Evolutionary conservation across 2,329 filamentous ascomycete genomes (phyloP).

Genomic region (Fusarium annulatum): DNA sequence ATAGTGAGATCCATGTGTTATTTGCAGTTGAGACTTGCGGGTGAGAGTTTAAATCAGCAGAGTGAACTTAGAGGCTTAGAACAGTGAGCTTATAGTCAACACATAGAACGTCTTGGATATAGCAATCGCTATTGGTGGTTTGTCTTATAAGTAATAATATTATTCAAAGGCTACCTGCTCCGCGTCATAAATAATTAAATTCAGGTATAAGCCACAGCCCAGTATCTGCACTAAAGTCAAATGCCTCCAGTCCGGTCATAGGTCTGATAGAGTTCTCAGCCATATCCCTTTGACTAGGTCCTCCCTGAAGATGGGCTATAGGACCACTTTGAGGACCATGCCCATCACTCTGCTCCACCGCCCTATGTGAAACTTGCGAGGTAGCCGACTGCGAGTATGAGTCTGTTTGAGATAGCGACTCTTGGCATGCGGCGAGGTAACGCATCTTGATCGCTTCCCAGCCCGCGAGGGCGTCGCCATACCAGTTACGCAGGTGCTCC

Average conservation of each 20-base stretch:
- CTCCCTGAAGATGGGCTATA: neutral
- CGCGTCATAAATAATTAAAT: neutral
- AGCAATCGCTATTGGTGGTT: too few species aligned
- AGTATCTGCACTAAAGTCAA: neutral
- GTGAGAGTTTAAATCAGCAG: too few species aligned
- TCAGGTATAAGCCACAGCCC: neutral
- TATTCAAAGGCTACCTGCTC: fast-evolving
- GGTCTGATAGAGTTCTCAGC: neutral
- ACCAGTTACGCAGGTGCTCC: neutral
- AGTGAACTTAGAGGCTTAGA: too few species aligned
- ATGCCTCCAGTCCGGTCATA: neutral
- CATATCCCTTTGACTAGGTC: neutral
- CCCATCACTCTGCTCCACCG: neutral
- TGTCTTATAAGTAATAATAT: too few species aligned
- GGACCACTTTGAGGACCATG: neutral
- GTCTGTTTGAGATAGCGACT: neutral
- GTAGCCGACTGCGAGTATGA: neutral
- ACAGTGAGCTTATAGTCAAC: too few species aligned
- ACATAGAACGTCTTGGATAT: too few species aligned
- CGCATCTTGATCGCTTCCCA: neutral
- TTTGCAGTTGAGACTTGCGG: too few species aligned
- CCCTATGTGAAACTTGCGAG: neutral
- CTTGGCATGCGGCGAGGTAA: neutral
- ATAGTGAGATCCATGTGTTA: neutral
- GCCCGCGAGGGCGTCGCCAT: neutral